Conservation (phyloP, 495 filamentous ascomycete genomes). For the Amorphotheca resinae region DNA sequence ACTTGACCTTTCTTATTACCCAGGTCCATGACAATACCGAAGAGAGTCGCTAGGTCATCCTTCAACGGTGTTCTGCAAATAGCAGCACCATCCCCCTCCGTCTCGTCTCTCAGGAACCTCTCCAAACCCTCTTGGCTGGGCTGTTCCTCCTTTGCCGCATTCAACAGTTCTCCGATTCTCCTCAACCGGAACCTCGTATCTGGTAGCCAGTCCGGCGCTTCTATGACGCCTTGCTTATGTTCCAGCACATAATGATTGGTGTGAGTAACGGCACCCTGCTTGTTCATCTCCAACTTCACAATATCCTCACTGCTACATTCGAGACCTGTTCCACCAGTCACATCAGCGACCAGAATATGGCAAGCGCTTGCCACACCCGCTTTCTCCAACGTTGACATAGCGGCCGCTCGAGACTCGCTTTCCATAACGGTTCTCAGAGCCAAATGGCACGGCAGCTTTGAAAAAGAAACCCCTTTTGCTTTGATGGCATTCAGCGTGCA, state of each 20-base stretch:
- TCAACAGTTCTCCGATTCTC: slow-evolving; percentile 10
- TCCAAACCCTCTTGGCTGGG: background rate
- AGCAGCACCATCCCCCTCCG: slow-evolving; percentile 9
- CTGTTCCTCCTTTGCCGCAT: slow-evolving; percentile 5
- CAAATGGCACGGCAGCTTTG: slow-evolving; percentile 48
- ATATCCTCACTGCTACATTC: slow-evolving; percentile 46
- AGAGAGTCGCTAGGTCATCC: slow-evolving; percentile 26
- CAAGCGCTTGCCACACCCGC: slow-evolving; percentile 47
- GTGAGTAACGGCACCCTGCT: slow-evolving; percentile 38
- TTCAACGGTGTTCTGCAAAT: slow-evolving; percentile 7
- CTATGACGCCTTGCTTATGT: slow-evolving; percentile 6
- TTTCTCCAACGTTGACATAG: slow-evolving; percentile 35
- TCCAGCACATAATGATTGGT: slow-evolving; percentile 46
- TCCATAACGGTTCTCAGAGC: slow-evolving; percentile 49
- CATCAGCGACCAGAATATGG: slow-evolving; percentile 50
- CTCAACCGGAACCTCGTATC: slow-evolving; percentile 10
- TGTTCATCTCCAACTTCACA: slow-evolving; percentile 35
- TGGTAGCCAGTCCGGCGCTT: slow-evolving; percentile 24
- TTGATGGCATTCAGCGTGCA: slow-evolving; percentile 57
- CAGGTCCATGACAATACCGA: slow-evolving; percentile 38
- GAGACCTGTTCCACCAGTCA: slow-evolving; percentile 36
- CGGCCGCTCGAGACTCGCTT: slow-evolving; percentile 35
- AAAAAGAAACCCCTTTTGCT: slow-evolving; percentile 41
- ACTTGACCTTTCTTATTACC: slow-evolving; percentile 25
- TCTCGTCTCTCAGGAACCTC: slow-evolving; percentile 10